phyloP scores from a whole-genome alignment of 225 moss, liverwort and hornwort species.

The Lunularia cruciata region DNA sequence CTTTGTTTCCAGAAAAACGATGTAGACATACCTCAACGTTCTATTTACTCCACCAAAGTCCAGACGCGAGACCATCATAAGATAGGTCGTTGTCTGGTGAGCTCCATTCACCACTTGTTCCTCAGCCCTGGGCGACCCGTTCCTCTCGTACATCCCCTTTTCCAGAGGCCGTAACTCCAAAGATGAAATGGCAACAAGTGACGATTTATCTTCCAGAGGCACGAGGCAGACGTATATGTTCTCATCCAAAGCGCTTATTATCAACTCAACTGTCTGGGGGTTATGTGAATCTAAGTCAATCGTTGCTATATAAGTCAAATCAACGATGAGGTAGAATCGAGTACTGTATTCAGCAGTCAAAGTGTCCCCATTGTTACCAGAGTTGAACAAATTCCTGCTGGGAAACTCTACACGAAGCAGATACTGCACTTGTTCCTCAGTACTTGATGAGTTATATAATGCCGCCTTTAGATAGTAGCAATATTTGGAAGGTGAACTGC shows the following conservation, averaged over 20 bases:
- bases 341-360: background rate
- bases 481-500: background rate
- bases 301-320: background rate
- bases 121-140: background rate
- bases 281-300: background rate
- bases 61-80: slow-evolving; percentile 2
- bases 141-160: slow-evolving; percentile 7
- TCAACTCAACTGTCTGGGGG: background rate
- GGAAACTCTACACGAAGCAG: slow-evolving; percentile 20
- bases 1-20: background rate
- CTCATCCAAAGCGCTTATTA: slow-evolving; percentile 1
- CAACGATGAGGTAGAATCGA: slow-evolving; percentile 18
- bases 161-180: slow-evolving; percentile 17
- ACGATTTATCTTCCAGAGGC: slow-evolving; percentile 23
- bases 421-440: no score
- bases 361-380: background rate
- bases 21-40: background rate
- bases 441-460: no score
- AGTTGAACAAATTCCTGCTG: slow-evolving; percentile 16
- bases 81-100: background rate
- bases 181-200: slow-evolving; percentile 27
- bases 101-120: no score
- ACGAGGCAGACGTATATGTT: slow-evolving; percentile 13
- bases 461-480: slow-evolving; percentile 4
- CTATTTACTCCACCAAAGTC: slow-evolving; percentile 10